Evolutionary conservation across 805 yeast genomes (phyloP).

Genomic region (Torulaspora microellipsoides): DNA sequence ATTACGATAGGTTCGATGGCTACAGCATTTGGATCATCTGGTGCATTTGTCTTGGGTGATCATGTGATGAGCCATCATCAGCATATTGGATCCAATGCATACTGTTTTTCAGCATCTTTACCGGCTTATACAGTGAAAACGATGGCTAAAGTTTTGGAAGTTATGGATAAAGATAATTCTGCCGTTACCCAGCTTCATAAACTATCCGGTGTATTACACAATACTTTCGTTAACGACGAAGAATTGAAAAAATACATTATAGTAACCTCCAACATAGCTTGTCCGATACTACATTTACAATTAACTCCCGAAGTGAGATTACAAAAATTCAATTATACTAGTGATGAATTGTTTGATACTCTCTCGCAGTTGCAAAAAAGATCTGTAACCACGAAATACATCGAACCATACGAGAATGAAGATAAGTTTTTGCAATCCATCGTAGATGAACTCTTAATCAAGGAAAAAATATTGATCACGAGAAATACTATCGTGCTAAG

Average conservation of each 20-base stretch:
- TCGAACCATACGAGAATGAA: constrained; percentile 43
- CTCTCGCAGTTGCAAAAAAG: constrained; percentile 30
- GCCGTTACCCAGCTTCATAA: constrained; percentile 35
- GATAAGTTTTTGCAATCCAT: constrained; percentile 61
- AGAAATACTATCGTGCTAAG: constrained; percentile 60
- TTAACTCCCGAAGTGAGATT: constrained; percentile 41
- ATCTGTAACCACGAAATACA: constrained; percentile 31
- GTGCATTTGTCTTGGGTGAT: constrained; percentile 91
- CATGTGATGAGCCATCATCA: constrained; percentile 84
- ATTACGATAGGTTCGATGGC: constrained; percentile 88
- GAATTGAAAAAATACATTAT: constrained; percentile 39
- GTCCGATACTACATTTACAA: constrained; percentile 68
- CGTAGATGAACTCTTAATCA: constrained; percentile 49
- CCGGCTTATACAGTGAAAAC: constrained; percentile 86
- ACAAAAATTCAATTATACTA: constrained; percentile 29
- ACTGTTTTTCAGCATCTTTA: constrained; percentile 88
- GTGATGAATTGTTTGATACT: constrained; percentile 26
- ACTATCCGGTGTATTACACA: constrained; percentile 40
- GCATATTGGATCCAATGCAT: constrained; percentile 83
- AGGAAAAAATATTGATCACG: constrained; percentile 54
- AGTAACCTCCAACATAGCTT: constrained; percentile 51
- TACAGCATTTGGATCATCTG: constrained; percentile 73
- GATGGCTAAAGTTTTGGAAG: constrained; percentile 48
- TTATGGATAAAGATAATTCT: constrained; percentile 42
- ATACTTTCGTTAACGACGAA: constrained; percentile 39